Base-by-base conservation (phyloP, 441 rosid genomes). In the Brassica hybrid region DNA sequence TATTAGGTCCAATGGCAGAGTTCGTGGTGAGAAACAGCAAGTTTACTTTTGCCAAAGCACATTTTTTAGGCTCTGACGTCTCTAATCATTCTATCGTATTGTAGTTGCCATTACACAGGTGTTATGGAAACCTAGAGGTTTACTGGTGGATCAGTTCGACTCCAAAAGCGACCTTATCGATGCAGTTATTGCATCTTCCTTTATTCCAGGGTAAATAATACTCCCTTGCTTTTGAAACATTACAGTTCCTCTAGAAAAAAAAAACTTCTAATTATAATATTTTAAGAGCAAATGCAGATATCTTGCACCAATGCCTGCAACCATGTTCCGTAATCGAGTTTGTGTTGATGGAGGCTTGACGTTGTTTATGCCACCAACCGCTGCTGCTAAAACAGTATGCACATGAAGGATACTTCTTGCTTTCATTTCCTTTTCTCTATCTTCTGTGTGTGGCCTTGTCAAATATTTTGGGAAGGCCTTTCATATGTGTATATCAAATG, bases 321-420 rank as follows among this genome's bases (percentile, higher is more conserved):
- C 98, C 10, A 79, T 90, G 81, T 95, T 91, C 67, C 90, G 97
- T 60, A 88, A 93, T 81, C 88, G 92, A 69, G 85, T 93, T 32
- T 95, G 97, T 83, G 85, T 93, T 68, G 98, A 93, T 84, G 98
- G 99, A 76, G 99, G 97, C 67, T 84, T 93, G 83, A 91, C 98
- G 11, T 85, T 93, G 80, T 93, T 93, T 82, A 89, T 93, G 94
- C 98, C 98, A 61, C 99, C 99, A 66, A 90, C 99, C 69, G 86
- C 97, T 75, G 98, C 97, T 76, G 73, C 92, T 81, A 84, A 90
- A 79, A 93, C 97, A 84, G 99, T 90, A 90, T 72, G 79, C 74
- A 38, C 82, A 72, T 61, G 58, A 58, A 21, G n/a, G 34, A 41
- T 12, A 17, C 14, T 50, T 67, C 65, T 66, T 60, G 61, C 18